Evolutionary conservation across 257 asterid genomes (phyloP).

Genomic region (Capsicum rhomboideum): DNA sequence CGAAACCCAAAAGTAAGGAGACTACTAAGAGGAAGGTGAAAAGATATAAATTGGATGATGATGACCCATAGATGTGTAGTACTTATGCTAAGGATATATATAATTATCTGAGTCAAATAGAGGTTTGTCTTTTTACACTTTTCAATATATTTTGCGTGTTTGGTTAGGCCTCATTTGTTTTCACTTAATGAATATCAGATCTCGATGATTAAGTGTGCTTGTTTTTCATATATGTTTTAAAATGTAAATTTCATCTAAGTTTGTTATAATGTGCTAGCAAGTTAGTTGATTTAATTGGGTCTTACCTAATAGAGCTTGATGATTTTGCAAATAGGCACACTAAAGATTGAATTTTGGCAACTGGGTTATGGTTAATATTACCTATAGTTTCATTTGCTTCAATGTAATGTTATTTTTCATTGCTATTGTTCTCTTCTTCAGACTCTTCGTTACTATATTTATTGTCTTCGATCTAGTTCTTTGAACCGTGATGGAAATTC

Average conservation of each 20-base stretch:
- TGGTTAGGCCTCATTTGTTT: neutral
- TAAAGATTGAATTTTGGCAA: neutral
- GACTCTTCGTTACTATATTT: too few relatives aligned
- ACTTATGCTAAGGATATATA: slow-evolving; percentile 9
- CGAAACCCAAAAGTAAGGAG: too few relatives aligned
- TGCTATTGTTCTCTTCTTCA: too few relatives aligned
- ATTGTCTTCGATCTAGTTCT: too few relatives aligned
- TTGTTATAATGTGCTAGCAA: too few relatives aligned
- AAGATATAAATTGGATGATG: too few relatives aligned
- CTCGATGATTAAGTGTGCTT: neutral
- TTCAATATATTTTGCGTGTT: neutral
- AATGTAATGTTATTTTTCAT: too few relatives aligned
- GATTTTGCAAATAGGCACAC: neutral
- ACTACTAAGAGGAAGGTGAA: too few relatives aligned
- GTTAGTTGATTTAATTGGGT: neutral
- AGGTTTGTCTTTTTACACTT: neutral
- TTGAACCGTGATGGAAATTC: too few relatives aligned
- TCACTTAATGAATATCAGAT: neutral
- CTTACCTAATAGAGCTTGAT: neutral
- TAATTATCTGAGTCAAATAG: slow-evolving; percentile 12
- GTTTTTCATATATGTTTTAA: neutral
- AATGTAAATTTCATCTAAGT: too few relatives aligned
- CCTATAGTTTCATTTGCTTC: too few relatives aligned
- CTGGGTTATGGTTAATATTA: neutral
- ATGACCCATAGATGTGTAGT: too few relatives aligned